Evolutionary conservation across 2,329 filamentous ascomycete species (phyloP), one percentile per base, ranked within the genome.

Genomic region (Dothistroma septosporum): DNA sequence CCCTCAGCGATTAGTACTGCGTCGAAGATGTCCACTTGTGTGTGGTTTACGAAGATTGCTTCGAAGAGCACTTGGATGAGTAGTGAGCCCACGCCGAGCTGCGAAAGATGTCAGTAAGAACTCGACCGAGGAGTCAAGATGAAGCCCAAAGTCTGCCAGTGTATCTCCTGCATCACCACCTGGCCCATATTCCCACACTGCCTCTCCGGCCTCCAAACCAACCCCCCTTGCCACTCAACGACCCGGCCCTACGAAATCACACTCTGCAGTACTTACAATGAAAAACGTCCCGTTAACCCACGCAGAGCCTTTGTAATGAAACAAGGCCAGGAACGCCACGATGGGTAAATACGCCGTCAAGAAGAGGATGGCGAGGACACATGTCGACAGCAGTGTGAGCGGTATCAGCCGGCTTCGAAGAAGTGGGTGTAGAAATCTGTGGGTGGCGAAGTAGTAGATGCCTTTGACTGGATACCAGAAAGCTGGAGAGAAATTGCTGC

Each of bases 261-360:
- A 3, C 6, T 28, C 24, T 28, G 24, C 24, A 37, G 10, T 11
- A 37, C 33, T 37, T 37, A 37, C 14, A 0, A 96, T 90, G 52
- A 97, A 80, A 64, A 97, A 87, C 0, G 90, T 86, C 2, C 89
- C 92, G 69, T 91, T 97, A 60, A 96, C 77, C 90, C 91, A 96
- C n/a, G 94, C 94, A 32, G 87, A 87, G 61, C 86, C 76, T 28
- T 68, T 83, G 59, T 66, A 89, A 69, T 97, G 92, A 74, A 97
- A 97, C 67, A 97, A 85, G 16, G 89, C 87, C 22, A 99, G 83
- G 70, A 99, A 90, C 1, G 90, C 90, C 59, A 91, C 91, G 73
- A 97, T 91, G 0, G 93, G 93, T 2, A 97, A 77, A 68, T 96
- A 97, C 0, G 91, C 82, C 75, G 94, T 95, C 12, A 91, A 81